A percentile compares a stretch with the other conserved stretches of the same genome.
These are phyloP conservation scores for Gastroboletus turbinatus DNA, from an alignment of 1,284 basidiomycete genomes.

Conservation along the genomic window DNA sequence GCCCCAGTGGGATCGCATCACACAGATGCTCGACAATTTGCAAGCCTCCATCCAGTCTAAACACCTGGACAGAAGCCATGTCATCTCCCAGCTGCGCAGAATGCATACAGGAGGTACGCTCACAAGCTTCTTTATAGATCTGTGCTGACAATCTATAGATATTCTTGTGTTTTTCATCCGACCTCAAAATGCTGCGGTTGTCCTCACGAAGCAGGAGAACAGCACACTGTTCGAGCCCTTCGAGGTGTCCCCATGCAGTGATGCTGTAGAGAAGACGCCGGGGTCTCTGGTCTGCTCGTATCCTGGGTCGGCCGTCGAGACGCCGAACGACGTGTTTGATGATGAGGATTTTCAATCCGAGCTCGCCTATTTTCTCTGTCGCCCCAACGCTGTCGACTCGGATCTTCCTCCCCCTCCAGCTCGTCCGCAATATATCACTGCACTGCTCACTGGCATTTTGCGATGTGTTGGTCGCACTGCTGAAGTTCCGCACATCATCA, in stretches of 20 bases:
- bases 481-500: too few species aligned
- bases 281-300: too few species aligned
- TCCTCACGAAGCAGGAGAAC: conserved; percentile 28
- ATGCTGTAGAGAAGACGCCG: too few species aligned
- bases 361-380: too few species aligned
- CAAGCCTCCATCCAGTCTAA: neutral
- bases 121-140: fast-evolving
- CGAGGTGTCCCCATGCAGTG: neutral
- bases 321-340: too few species aligned
- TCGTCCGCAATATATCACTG: too few species aligned
- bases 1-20: conserved; percentile 12
- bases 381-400: too few species aligned
- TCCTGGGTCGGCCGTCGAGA: too few species aligned
- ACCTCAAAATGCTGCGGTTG: conserved; percentile 38
- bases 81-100: neutral
- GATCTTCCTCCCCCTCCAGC: too few species aligned
- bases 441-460: too few species aligned
- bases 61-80: neutral
- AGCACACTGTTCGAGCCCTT: conserved; percentile 36
- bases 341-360: too few species aligned
- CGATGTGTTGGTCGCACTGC: too few species aligned
- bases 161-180: conserved; percentile 31
- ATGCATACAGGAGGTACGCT: neutral
- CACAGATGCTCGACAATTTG: conserved; percentile 22
- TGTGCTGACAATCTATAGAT: conserved; percentile 12